Base-by-base conservation (phyloP, 1,284 basidiomycete species). In the Boletus mariae region DNA sequence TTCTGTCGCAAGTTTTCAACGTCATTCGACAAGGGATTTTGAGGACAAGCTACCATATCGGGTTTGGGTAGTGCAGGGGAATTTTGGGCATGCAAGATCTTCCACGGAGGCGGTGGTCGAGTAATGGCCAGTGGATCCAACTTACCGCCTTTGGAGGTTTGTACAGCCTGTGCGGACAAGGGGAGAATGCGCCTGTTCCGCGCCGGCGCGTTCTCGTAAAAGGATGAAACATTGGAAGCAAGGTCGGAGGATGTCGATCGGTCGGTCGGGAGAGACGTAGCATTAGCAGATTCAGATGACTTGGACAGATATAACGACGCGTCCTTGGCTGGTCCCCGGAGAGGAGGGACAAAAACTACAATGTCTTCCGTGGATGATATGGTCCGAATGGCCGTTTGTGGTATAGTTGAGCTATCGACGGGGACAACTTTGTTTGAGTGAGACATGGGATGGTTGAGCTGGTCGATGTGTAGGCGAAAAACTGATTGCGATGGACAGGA, bases 91-190 rank as follows among this genome's bases (percentile, higher is more conserved):
- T 55, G 52, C 13, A 59, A 38, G 12, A 12, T 26, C 5, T 45
- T 59, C 70, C 70, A 68, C 4, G 64, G 54, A 23, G 68, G 70
- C 3, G 70, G 67, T 9, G 52, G 41, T 46, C 70, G 60, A 46
- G 61, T 59, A 35, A 68, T 26, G 43, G 67, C 70, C 40, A 68
- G 32, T 32, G 60, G 57, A 43, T 72, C 62, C 43, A 49, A 42
- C 47, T 44, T 53, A 7, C 38, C 28, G 32, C 52, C 50, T 40
- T 59, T 26, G 37, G 45, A 46, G 17, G 63, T 44, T 25, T 56
- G 55, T 15, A 65, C 55, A 0, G 56, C 60, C 43, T 58, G 61
- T 25, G 58, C 57, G 17, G 56, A 55, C 28, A 60, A 35, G 15
- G 63, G 61, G 20, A 70, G 46, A 15, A 57, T 46, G 38, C 17